These are phyloP conservation scores for Pichia sp. DNA, from an alignment of 1,139 yeast genomes.

Conservation along the genomic window DNA sequence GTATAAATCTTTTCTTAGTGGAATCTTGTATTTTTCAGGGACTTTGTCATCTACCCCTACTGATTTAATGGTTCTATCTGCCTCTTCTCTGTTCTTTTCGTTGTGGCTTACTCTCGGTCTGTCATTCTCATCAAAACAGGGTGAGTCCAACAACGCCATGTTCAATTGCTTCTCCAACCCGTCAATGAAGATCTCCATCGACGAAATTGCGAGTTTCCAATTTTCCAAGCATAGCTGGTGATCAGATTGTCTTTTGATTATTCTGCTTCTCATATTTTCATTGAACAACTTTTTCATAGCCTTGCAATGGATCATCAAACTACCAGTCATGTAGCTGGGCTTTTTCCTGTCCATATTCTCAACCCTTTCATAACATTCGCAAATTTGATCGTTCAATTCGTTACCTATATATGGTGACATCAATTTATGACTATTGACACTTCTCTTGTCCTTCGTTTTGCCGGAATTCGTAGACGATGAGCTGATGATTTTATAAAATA, in stretches of 20 bases:
- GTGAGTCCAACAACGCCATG: not conserved
- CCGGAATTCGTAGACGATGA: not conserved
- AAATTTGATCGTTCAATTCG: not conserved
- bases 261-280: not conserved
- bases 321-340: slow-evolving; percentile 2
- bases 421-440: not conserved
- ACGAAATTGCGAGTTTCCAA: slow-evolving; percentile 5
- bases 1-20: not conserved
- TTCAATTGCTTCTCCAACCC: slow-evolving; percentile 1
- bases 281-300: slow-evolving; percentile 3
- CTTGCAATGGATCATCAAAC: slow-evolving; percentile 9
- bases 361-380: not conserved
- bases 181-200: slow-evolving; percentile 6
- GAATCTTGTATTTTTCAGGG: slow-evolving; percentile 1
- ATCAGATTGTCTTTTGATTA: not conserved
- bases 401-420: slow-evolving; percentile 1
- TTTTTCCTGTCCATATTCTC: not conserved
- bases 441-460: not conserved
- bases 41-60: not conserved
- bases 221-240: not conserved
- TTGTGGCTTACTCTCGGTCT: not conserved
- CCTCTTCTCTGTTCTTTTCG: not conserved
- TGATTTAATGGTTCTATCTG: not conserved
- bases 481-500: slow-evolving; percentile 1
- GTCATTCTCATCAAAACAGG: not conserved